These are phyloP conservation scores for Venturia oleaginea DNA, from an alignment of 2,329 filamentous ascomycete genomes.

Conservation along the genomic window DNA sequence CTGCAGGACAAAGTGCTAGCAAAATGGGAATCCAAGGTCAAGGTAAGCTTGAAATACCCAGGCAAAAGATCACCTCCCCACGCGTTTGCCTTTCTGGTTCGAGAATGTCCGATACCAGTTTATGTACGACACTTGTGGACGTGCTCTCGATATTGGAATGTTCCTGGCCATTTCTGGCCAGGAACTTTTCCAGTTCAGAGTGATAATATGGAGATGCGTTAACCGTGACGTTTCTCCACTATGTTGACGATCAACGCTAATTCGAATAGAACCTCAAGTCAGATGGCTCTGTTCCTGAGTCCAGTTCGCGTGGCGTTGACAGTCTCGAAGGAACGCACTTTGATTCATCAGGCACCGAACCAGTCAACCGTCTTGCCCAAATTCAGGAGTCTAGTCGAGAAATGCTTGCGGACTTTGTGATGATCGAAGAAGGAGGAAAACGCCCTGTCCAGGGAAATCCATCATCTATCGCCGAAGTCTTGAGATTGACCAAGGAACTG, in stretches of 20 bases:
- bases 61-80: not conserved
- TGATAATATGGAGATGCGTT: not conserved
- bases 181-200: not conserved
- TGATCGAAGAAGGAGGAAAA: not conserved
- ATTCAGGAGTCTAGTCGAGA: slow-evolving; percentile 10
- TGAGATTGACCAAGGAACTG: slow-evolving; percentile 1
- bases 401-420: slow-evolving; percentile 8
- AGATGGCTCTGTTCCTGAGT: not conserved
- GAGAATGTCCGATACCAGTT: not conserved
- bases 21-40: slow-evolving; percentile 12
- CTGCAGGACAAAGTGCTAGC: slow-evolving; percentile 13
- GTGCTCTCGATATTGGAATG: not conserved
- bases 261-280: not conserved
- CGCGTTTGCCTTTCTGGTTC: not conserved
- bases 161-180: not conserved
- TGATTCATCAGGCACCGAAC: not conserved
- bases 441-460: not conserved
- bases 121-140: not conserved
- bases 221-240: not conserved
- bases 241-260: not conserved
- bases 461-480: not conserved
- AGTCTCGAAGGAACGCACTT: not conserved
- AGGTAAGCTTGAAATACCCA: not conserved
- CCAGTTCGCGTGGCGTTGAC: not conserved
- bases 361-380: not conserved